Evolutionary conservation across 345 rosid species (phyloP), one percentile per base, ranked within the genome.

Genomic region (Viola odorata): DNA sequence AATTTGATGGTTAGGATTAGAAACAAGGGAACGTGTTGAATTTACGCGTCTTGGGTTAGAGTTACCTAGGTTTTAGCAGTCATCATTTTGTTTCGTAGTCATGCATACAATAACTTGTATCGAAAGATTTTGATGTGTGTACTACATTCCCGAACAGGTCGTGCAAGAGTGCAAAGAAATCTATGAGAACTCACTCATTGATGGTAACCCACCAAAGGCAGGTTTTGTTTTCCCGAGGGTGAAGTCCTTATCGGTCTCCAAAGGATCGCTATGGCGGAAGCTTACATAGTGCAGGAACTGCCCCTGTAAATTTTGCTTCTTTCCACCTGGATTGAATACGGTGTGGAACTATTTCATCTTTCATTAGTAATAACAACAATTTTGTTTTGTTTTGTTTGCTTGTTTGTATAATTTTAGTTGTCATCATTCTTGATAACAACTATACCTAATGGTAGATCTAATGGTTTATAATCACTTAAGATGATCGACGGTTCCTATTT

Each of bases 161-260:
- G 91, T 91, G 50, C 97, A 88, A 77, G 99, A 94, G 69, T 94
- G 99, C 86, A 91, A 70, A 77, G 99, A 91, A 66, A 91, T 94
- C 53, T 91, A 88, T 17, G 97, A 86, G 78, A 88, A 94, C 64
- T 82, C 96, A 4, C 85, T 83, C 36, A 77, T 86, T 52, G 88
- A 82, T 62, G 99, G 99, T 52, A 86, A 79, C 14, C 92, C 99
- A 5, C 85, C 89, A 8, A 91, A 75, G 84, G 74, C 95, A 1
- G 97, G 99, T 51, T 86, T 88, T 60, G 80, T 94, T 10, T 94
- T 91, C 75, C 79, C 97, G 0, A 83, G 77, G 77, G 86, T 94
- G 75, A 94, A 91, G 75, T 84, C 78, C 67, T 91, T 94, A 62
- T 32, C 80, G 57, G 84, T 81, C 55, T 76, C 89, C 47, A 94